These are phyloP conservation scores for Galerina marginata DNA, from an alignment of 768 basidiomycete genomes.

Conservation along the genomic window DNA sequence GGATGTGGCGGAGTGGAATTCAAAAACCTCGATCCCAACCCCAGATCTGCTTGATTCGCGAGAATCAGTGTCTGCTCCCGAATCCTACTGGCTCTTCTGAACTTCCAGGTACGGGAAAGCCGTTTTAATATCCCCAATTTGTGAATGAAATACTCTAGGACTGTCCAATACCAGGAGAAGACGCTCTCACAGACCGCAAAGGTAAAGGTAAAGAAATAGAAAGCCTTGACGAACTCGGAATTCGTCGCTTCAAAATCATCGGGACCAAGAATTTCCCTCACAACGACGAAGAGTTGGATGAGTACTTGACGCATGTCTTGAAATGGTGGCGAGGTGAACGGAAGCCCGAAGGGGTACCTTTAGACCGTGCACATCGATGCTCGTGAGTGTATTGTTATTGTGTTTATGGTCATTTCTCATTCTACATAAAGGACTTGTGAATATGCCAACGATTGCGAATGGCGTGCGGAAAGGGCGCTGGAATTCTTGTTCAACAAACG, in stretches of 20 bases:
- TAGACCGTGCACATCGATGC: constrained; percentile 67
- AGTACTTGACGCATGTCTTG: constrained; percentile 58
- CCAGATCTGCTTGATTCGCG: too few relatives aligned
- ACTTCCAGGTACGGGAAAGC: too few relatives aligned
- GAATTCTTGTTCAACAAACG: constrained; percentile 32
- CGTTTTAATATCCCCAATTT: too few relatives aligned
- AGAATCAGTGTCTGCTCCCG: too few relatives aligned
- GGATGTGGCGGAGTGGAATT: too few relatives aligned
- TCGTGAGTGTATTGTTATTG: constrained; percentile 49
- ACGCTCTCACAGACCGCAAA: too few relatives aligned
- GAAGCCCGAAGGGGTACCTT: constrained; percentile 69
- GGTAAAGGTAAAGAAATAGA: neutral
- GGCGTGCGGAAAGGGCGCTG: constrained; percentile 64
- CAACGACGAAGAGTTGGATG: constrained; percentile 56
- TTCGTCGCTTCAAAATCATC: constrained; percentile 52
- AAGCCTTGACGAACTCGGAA: constrained; percentile 17
- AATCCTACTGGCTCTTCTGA: too few relatives aligned
- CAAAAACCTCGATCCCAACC: too few relatives aligned
- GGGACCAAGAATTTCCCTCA: constrained; percentile 67
- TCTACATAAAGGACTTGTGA: constrained; percentile 62
- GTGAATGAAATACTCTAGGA: too few relatives aligned
- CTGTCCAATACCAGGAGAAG: too few relatives aligned
- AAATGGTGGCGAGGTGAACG: constrained; percentile 81
- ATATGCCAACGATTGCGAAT: constrained; percentile 79
- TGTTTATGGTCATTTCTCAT: neutral